phyloP scores from a whole-genome alignment of 148 eudicot genomes.

The Pouteria glomerata region DNA sequence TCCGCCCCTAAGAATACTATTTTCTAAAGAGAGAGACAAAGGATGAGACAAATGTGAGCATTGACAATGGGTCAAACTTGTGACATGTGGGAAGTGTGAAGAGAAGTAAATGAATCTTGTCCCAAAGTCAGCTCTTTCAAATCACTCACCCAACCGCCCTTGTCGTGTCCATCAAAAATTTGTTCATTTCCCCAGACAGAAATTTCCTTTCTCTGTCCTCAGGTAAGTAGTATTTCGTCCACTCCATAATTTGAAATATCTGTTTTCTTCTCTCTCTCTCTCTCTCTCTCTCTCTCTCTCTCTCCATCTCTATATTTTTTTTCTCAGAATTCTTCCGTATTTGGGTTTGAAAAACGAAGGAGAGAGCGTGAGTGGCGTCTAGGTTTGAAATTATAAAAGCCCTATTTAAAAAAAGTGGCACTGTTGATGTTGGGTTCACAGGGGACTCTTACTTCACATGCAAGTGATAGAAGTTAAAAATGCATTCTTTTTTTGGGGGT shows the following conservation, averaged over 20 bases:
- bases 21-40: slow-evolving; percentile 15
- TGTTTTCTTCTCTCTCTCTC: neutral
- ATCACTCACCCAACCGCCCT: slow-evolving; percentile 12
- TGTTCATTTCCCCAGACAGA: neutral
- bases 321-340: neutral
- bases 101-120: neutral
- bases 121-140: slow-evolving; percentile 64
- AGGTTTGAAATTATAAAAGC: slow-evolving; percentile 15
- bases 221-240: neutral
- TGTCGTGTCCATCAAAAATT: slow-evolving; percentile 15
- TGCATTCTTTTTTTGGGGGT: slow-evolving; percentile 1
- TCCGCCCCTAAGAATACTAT: neutral
- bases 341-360: slow-evolving; percentile 1
- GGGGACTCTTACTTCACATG: slow-evolving; percentile 34
- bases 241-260: slow-evolving; percentile 8
- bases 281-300: slow-evolving; percentile 11
- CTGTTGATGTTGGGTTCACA: slow-evolving; percentile 9
- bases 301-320: neutral
- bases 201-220: slow-evolving; percentile 11
- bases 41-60: slow-evolving; percentile 29
- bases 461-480: slow-evolving; percentile 38
- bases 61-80: slow-evolving; percentile 38
- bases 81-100: slow-evolving; percentile 14
- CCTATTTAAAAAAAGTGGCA: slow-evolving; percentile 3
- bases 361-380: slow-evolving; percentile 10